Evolutionary conservation across 352 stramenopile genomes (phyloP), one percentile per base, ranked within the genome.

Genomic region (Halophytophthora polymorphica): DNA sequence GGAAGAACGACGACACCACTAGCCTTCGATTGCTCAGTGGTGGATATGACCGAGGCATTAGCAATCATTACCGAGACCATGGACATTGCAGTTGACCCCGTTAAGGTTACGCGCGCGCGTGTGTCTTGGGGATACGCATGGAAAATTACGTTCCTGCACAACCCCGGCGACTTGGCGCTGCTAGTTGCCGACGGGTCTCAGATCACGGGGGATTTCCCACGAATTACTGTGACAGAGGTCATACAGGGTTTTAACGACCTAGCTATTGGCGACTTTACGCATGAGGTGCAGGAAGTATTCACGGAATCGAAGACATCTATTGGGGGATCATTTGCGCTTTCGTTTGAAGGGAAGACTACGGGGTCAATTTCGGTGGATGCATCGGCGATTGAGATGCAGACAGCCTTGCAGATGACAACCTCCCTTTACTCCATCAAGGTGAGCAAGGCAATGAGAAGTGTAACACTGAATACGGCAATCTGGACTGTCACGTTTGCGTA

Each of bases 401-500:
- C 66, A 14, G 70, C 74, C 0, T 56, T 93, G 7, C 72, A 92
- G 45, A 66, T 54, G n/a, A 73, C 95, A 12, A 86, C 77, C 0
- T 87, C 75, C 2, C 80, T 96, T 13, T 95, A 95, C 58, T 90
- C 86, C 6, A 84, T 90, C 45, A 91, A 93, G 37, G 77, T 91
- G 6, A 71, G 61, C 6, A 87, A 85, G 17, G 48, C 51, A 1
- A 62, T 64, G 39, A 45, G 74, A 1, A 77, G 66, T 19, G 23
- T 64, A 23, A 43, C 19, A 3, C 45, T 90, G 11, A 82, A 90
- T 23, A 88, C 75, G 10, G 79, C 79, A 1, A 69, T 87, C 15
- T 99, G 94, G 94, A 93, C 88, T 21, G 82, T 98, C 6, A 98
- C 91, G 14, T 97, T 98, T 48, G 96, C 93, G 0, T 93, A 98